These are phyloP conservation scores for Boletellus ananas DNA, from an alignment of 768 basidiomycete species.

Conservation along the genomic window DNA sequence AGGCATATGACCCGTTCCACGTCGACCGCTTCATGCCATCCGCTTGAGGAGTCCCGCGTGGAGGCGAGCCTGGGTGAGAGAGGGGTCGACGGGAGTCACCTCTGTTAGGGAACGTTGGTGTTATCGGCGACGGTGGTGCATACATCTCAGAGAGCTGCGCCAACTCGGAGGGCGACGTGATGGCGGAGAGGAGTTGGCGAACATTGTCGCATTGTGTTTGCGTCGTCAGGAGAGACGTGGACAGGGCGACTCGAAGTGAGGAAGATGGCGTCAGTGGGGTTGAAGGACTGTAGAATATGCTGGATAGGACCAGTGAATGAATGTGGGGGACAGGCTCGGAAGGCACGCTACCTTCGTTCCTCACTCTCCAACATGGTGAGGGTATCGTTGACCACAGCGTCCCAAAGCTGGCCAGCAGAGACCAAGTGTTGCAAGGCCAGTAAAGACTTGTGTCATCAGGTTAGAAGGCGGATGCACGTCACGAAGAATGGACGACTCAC, in stretches of 20 bases:
- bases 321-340: not conserved
- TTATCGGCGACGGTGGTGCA: conserved; percentile 66
- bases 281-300: conserved; percentile 39
- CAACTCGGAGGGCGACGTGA: conserved; percentile 68
- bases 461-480: not conserved
- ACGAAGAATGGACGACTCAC: conserved; percentile 36
- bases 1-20: conserved; percentile 68
- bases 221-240: conserved; percentile 70
- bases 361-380: conserved; percentile 63
- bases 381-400: conserved; percentile 67
- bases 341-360: conserved; percentile 54
- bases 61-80: conserved; percentile 37
- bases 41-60: conserved; percentile 11
- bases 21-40: conserved; percentile 52
- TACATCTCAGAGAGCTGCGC: conserved; percentile 86
- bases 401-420: conserved; percentile 67
- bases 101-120: conserved; percentile 23
- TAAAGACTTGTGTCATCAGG: conserved; percentile 47
- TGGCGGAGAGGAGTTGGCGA: conserved; percentile 71
- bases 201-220: conserved; percentile 81
- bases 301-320: conserved; percentile 13
- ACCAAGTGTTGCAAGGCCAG: conserved; percentile 65
- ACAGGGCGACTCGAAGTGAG: conserved; percentile 61
- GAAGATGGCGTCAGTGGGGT: conserved; percentile 33
- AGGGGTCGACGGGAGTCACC: conserved; percentile 39